Percentiles rank a stretch among this genome's conserved stretches.
Evolutionary conservation across 2,329 filamentous ascomycete genomes (phyloP).

Genomic region (Epichloe uncinata): DNA sequence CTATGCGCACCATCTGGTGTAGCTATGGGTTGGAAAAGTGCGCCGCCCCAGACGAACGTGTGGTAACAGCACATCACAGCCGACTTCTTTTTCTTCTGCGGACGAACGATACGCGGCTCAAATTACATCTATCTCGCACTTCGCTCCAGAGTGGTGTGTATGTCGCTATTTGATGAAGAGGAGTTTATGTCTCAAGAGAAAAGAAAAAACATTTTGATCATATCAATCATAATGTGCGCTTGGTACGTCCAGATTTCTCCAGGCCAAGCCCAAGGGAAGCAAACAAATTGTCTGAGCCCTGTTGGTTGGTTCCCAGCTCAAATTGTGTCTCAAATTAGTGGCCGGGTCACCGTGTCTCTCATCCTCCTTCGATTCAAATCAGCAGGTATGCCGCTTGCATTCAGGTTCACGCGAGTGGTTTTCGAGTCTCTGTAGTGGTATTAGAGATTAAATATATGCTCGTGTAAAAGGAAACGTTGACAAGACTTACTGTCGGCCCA

Average conservation of each 20-base stretch:
- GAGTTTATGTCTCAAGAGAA: conserved; percentile 1
- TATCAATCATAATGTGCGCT: conserved; percentile 1
- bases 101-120: not conserved
- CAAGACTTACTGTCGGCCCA: conserved; percentile 14
- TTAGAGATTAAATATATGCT: not conserved
- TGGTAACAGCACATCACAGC: not conserved
- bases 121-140: not conserved
- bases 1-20: too few species aligned
- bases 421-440: conserved; percentile 1
- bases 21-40: too few species aligned
- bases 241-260: not conserved
- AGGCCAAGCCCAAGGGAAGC: not conserved
- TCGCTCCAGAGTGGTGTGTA: conserved; percentile 1
- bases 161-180: conserved; percentile 3
- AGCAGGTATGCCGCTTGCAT: conserved; percentile 1
- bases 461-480: not conserved
- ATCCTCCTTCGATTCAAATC: conserved; percentile 6
- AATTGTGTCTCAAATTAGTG: conserved; percentile 1
- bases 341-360: conserved; percentile 6
- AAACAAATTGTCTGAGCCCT: not conserved
- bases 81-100: not conserved
- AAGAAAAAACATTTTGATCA: not conserved
- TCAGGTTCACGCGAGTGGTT: not conserved
- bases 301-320: too few species aligned
- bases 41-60: not conserved